Evolutionary conservation across 2,329 filamentous ascomycete species (phyloP), one percentile per base, ranked within the genome.

Genomic region (Balansia obtecta): DNA sequence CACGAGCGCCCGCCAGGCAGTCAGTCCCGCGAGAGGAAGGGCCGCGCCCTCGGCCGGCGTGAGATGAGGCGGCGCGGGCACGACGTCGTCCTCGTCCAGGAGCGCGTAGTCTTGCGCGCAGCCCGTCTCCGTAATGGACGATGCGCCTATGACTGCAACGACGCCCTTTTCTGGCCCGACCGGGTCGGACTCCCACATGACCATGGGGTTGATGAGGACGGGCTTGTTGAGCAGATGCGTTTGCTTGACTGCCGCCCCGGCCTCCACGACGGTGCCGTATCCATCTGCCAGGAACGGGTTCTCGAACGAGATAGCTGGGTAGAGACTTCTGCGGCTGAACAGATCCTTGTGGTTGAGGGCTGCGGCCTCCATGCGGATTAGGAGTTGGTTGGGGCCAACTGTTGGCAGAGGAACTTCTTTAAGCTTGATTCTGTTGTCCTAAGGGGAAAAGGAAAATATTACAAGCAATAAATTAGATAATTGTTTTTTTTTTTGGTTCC

Each of bases 341-440:
- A 95, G 80, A 67, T 97, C 93, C 60, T 90, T 86, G 71, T 97
- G 93, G 72, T 97, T 97, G 47, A 97, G 81, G 13, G 91, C 85
- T 1, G 84, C 86, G 48, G 89, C 86, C 37, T 79, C 77, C 61
- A 97, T 73, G 60, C 80, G 81, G 54, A 97, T 72, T 7, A 94
- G 73, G 56, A 95, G 72, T 65, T 96, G 77, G 54, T 73, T 73
- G 15, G 78, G 76, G 27, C 79, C 76, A 0, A 84, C 84, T 1
- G 71, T 72, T 27, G 85, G 85, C 55, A 75, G 73, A 50, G 83
- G 75, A 15, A 84, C 68, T 34, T 80, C 71, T 54, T 79, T 80
- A 49, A 86, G 63, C 56, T 77, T 67, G 44, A 85, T 72, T 11
- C 79, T 83, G 2, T 12, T 49, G 60, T 51, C 27, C 27, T 27